Percentiles rank a stretch among this genome's conserved stretches.
Evolutionary conservation across 2,329 filamentous ascomycete genomes (phyloP).

Genomic region (Penicillium sp.): DNA sequence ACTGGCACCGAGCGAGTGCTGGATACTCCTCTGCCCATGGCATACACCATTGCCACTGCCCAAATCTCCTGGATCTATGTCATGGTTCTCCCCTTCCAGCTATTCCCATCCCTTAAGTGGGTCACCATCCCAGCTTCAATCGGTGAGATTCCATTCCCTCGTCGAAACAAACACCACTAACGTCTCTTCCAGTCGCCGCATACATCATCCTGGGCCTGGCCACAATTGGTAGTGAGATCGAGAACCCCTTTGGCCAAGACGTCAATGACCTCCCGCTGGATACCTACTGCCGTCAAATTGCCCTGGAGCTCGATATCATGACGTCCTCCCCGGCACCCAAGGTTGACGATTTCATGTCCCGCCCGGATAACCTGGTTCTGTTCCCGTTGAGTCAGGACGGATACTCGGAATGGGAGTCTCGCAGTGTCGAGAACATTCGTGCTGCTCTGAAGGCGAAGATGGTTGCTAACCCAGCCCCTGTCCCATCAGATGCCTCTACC

Average conservation of each 20-base stretch:
- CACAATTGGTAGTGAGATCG: slow-evolving; percentile 73
- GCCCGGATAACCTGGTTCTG: slow-evolving; percentile 36
- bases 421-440: slow-evolving; percentile 47
- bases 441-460: slow-evolving; percentile 40
- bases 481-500: slow-evolving; percentile 23
- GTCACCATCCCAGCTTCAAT: slow-evolving; percentile 73
- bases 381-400: slow-evolving; percentile 43
- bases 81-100: slow-evolving; percentile 74
- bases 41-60: slow-evolving; percentile 77
- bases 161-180: not conserved
- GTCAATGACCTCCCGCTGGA: slow-evolving; percentile 79
- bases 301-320: slow-evolving; percentile 69
- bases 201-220: slow-evolving; percentile 80
- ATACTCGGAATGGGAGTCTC: slow-evolving; percentile 48
- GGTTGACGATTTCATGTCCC: slow-evolving; percentile 46
- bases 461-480: slow-evolving; percentile 13
- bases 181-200: slow-evolving; percentile 49
- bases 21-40: slow-evolving; percentile 74
- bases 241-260: slow-evolving; percentile 79
- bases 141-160: slow-evolving; percentile 26
- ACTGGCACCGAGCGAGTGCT: slow-evolving; percentile 72
- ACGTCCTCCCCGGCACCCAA: slow-evolving; percentile 54
- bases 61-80: slow-evolving; percentile 87
- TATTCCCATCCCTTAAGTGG: slow-evolving; percentile 61
- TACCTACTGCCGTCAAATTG: slow-evolving; percentile 69